These are phyloP conservation scores for Fusarium kyushuense DNA, from an alignment of 2,329 filamentous ascomycete species.

Conservation along the genomic window DNA sequence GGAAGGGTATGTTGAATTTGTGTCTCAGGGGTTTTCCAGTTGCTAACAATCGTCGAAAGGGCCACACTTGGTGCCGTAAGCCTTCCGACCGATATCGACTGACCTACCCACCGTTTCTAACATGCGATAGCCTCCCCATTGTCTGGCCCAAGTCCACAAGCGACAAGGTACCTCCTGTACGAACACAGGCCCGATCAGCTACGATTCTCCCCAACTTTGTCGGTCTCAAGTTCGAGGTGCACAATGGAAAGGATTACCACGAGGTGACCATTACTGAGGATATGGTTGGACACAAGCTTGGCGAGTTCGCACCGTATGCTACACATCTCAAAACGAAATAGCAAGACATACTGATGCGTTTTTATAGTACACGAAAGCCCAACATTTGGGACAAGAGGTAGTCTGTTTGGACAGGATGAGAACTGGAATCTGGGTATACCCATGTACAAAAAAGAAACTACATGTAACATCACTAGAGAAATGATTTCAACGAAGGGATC, in stretches of 20 bases:
- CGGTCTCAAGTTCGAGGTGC: constrained; percentile 87
- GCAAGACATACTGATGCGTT: constrained; percentile 18
- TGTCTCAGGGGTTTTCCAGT: background rate
- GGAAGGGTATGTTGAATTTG: constrained; percentile 75
- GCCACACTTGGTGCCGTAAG: constrained; percentile 67
- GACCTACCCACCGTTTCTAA: constrained; percentile 44
- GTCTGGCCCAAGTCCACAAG: constrained; percentile 68
- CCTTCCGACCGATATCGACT: constrained; percentile 18
- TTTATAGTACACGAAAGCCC: constrained; percentile 66
- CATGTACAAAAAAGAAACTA: constrained; percentile 48
- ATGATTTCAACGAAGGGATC: constrained; percentile 29
- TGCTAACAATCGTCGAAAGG: constrained; percentile 53
- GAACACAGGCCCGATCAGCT: constrained; percentile 86
- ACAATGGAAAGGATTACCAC: constrained; percentile 90
- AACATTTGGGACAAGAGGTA: constrained; percentile 65
- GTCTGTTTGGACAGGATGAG: constrained; percentile 24
- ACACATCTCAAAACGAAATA: background rate
- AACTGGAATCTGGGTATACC: constrained; percentile 39
- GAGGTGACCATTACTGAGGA: constrained; percentile 90
- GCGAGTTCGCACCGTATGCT: constrained; percentile 89
- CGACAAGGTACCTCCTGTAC: constrained; percentile 77
- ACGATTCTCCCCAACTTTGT: constrained; percentile 95
- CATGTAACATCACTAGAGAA: constrained; percentile 49
- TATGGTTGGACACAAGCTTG: constrained; percentile 96
- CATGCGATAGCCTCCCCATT: constrained; percentile 69